Base-by-base conservation (phyloP, 371 early-diverging fungal genomes). In the Apophysomyces sp. region DNA sequence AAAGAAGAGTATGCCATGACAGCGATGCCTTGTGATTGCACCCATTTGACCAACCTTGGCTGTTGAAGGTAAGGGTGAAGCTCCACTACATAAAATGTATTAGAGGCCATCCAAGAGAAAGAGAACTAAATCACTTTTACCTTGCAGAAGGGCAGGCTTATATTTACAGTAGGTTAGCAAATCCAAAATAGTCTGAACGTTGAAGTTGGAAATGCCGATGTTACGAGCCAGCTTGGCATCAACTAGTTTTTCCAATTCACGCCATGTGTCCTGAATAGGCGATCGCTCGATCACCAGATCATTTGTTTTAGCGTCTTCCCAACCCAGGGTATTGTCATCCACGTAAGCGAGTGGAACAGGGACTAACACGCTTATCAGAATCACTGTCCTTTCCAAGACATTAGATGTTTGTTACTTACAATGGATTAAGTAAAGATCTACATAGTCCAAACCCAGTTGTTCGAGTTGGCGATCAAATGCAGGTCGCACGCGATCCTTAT, bases 21-120 rank as follows among this genome's bases (percentile, higher is more conserved):
- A 52, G 73, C 74, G 27, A 84, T 68, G 37, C 77, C 74, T 54
- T 81, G 65, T 59, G 65, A 60, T 54, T 81, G 61, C 18, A 72
- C 79, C 65, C 67, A 67, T 30, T 65, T 21, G 57, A 82, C 69
- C 15, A 86, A 63, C 1, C 70, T 66, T 4, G 66, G 51, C 49
- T 89, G 89, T 57, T 80, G 81, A 39, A 88, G 74, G 63, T 87
- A 86, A n/a, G 86, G 88, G 63, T 90, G 88, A 31, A 79, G 71
- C 61, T 92, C 89, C 32, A 88, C 72, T 78, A 91, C 89, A n/a
- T 13, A 16, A 36, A 49, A 32, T 8, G 26, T 34, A 5, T 58
- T 40, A 12, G 58, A 18, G 9, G 29, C 4, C 0, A 54, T 11
- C 2, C 21, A n/a, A 7, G 11, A n/a, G n/a, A 8, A 54, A 1